phyloP scores from a whole-genome alignment of 2,329 filamentous ascomycete genomes.

The Fusarium tanahbumbuense region DNA sequence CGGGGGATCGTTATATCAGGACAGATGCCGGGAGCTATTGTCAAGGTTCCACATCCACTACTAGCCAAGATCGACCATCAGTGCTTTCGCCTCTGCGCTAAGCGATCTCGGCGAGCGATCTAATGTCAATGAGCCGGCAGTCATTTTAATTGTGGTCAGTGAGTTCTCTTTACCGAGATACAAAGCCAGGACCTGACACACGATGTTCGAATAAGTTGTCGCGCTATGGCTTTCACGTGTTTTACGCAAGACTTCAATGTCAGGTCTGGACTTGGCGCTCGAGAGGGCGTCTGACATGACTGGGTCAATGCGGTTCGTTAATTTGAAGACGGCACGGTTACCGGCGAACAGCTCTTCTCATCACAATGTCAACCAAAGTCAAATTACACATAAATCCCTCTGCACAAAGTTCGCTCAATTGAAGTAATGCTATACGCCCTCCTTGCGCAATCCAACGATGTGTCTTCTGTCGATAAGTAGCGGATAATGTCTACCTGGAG shows the following conservation, averaged over 20 bases:
- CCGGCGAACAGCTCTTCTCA: no score
- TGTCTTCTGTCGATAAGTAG: no score
- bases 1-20: neutral
- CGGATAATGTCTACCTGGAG: no score
- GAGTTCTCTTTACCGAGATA: neutral
- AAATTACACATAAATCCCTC: no score
- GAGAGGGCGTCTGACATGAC: neutral
- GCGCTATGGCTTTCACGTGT: neutral
- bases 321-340: accelerated
- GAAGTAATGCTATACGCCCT: no score
- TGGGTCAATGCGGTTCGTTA: accelerated
- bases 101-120: neutral
- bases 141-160: neutral
- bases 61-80: neutral
- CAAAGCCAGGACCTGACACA: neutral
- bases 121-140: neutral
- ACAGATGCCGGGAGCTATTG: neutral
- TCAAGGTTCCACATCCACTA: neutral
- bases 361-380: no score
- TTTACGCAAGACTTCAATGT: neutral
- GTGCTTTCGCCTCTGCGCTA: neutral
- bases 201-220: neutral
- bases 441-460: no score
- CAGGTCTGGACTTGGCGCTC: neutral
- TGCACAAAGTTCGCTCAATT: no score